Percentiles rank a stretch among this genome's conserved stretches.
Conservation (phyloP, 306 rosid species). For the Prunus padus region DNA sequence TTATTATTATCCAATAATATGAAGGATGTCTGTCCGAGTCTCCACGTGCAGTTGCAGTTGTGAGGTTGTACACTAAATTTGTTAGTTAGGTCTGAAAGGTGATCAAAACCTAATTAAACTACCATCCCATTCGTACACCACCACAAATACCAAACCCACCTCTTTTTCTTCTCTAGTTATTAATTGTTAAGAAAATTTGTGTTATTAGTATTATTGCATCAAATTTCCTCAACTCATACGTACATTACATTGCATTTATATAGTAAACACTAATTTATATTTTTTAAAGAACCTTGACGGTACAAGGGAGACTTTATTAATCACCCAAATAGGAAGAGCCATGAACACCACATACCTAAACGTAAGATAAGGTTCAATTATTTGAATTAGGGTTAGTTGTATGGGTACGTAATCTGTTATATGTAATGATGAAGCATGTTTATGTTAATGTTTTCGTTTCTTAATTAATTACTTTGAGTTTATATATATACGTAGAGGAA, state of each 20-base stretch:
- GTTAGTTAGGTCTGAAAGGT: conserved; percentile 60
- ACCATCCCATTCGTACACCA: neutral
- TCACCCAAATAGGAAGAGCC: too few species aligned
- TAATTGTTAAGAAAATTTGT: too few species aligned
- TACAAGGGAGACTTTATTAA: too few species aligned
- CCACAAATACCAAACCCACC: conserved; percentile 1
- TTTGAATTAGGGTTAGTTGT: neutral
- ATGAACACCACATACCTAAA: too few species aligned
- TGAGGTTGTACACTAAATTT: conserved; percentile 32
- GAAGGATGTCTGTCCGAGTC: conserved; percentile 18
- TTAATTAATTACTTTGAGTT: neutral
- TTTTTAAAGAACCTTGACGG: too few species aligned
- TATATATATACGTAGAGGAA: neutral
- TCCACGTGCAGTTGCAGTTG: conserved; percentile 47
- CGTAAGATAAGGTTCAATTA: neutral
- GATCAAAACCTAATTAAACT: conserved; percentile 38
- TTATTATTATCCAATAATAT: conserved; percentile 2
- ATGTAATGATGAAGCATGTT: neutral
- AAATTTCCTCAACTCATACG: too few species aligned
- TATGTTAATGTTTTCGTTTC: neutral
- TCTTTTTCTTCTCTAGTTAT: neutral
- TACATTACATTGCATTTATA: too few species aligned
- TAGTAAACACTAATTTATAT: too few species aligned
- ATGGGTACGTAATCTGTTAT: neutral
- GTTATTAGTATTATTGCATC: too few species aligned